These are phyloP conservation scores for Cantharellus cinnabarinus DNA, from an alignment of 768 basidiomycete species.

Conservation along the genomic window DNA sequence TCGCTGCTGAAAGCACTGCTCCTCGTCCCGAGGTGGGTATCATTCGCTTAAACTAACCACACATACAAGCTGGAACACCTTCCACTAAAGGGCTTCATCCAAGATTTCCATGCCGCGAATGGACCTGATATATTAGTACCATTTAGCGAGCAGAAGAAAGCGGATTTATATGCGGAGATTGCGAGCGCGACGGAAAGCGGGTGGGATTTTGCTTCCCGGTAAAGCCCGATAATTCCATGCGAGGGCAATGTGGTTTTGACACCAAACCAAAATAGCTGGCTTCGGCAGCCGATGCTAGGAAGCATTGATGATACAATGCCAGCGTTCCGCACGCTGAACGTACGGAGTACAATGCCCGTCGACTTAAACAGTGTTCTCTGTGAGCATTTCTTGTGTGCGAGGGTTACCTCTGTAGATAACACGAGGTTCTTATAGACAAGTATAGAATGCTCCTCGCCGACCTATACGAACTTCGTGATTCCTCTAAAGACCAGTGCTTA, in stretches of 20 bases:
- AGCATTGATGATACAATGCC: conserved; percentile 27
- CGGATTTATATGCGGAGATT: conserved; percentile 64
- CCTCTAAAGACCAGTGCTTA: neutral
- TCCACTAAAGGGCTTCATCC: conserved; percentile 14
- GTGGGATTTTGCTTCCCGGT: conserved; percentile 23
- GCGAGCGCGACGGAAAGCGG: conserved; percentile 78
- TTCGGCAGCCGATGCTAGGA: conserved; percentile 20
- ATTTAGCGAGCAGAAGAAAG: conserved; percentile 38
- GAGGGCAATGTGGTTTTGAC: neutral
- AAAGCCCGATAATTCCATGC: neutral
- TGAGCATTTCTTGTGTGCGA: conserved; percentile 18
- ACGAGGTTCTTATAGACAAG: conserved; percentile 26
- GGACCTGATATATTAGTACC: conserved; percentile 31
- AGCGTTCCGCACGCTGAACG: conserved; percentile 49
- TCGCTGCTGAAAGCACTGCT: conserved; percentile 61
- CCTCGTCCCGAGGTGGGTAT: conserved; percentile 74
- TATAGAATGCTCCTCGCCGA: conserved; percentile 25
- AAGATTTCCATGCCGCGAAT: conserved; percentile 65
- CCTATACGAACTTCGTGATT: conserved; percentile 25
- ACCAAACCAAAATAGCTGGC: neutral
- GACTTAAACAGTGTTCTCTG: conserved; percentile 76
- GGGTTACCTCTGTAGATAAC: neutral
- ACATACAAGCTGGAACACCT: neutral
- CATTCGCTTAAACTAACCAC: neutral
- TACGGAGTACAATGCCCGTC: conserved; percentile 47